Conservation (phyloP, 176 grass and related monocot genomes). For the Phyllostachys edulis region DNA sequence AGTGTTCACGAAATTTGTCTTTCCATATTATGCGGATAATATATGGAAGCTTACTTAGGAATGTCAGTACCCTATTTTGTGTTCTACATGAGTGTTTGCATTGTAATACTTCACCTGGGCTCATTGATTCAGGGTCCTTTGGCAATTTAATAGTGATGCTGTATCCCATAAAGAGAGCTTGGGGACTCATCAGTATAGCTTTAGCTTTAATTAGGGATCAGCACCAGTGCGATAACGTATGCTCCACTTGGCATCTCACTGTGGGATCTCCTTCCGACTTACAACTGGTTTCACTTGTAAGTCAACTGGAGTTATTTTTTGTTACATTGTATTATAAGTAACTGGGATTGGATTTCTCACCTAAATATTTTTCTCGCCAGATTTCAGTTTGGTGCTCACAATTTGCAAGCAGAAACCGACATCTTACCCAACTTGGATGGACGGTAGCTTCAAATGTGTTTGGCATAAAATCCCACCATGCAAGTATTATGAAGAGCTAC, state of each 20-base stretch:
- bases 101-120: constrained; percentile 26
- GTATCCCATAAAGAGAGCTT: constrained; percentile 35
- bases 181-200: constrained; percentile 13
- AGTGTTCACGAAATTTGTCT: constrained; percentile 16
- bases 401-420: constrained; percentile 8
- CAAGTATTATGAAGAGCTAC: constrained; percentile 10
- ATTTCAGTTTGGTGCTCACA: constrained; percentile 24
- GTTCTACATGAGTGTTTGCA: constrained; percentile 8
- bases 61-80: constrained; percentile 14
- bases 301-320: constrained; percentile 35
- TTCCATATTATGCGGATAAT: constrained; percentile 27
- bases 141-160: constrained; percentile 29
- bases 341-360: neutral
- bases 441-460: constrained; percentile 18
- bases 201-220: constrained; percentile 33
- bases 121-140: constrained; percentile 39
- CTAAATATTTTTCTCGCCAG: constrained; percentile 24
- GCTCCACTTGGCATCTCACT: neutral
- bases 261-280: neutral
- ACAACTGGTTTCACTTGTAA: constrained; percentile 26
- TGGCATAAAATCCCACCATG: neutral
- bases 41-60: constrained; percentile 26
- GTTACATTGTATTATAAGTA: constrained; percentile 7
- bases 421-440: constrained; percentile 16
- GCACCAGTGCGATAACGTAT: neutral